Percentiles rank a stretch among this genome's conserved stretches.
phyloP scores from a whole-genome alignment of 1,284 basidiomycete species.

The Phylloporus sp. region DNA sequence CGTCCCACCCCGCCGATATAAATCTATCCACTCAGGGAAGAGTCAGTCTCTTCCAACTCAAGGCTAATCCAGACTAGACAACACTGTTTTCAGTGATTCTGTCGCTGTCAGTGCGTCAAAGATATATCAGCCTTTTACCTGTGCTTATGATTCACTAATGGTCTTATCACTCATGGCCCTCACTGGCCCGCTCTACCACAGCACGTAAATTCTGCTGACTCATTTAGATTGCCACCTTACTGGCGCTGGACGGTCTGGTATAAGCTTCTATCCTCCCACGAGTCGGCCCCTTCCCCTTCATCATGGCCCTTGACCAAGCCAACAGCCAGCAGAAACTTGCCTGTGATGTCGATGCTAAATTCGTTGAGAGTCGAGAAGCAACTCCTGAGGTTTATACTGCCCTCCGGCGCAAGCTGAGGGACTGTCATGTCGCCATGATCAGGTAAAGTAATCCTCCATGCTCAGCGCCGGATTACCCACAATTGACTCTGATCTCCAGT shows the following conservation, averaged over 20 bases:
- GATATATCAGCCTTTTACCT: too few relatives aligned
- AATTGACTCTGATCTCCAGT: constrained; percentile 11
- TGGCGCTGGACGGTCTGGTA: neutral
- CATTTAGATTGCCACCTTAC: neutral
- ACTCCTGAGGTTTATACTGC: constrained; percentile 3
- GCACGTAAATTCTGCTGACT: too few relatives aligned
- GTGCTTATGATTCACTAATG: too few relatives aligned
- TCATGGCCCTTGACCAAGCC: constrained; percentile 21
- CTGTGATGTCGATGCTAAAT: constrained; percentile 7
- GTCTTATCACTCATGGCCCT: too few relatives aligned
- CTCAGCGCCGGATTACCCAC: neutral
- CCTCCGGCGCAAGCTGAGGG: constrained; percentile 33
- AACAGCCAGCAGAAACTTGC: neutral
- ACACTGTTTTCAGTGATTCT: too few relatives aligned
- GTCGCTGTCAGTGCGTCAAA: too few relatives aligned
- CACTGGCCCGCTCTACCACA: too few relatives aligned
- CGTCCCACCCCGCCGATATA: too few relatives aligned
- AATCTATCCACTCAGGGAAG: too few relatives aligned
- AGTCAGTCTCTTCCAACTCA: too few relatives aligned
- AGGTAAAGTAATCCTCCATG: constrained; percentile 18
- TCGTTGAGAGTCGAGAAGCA: constrained; percentile 13
- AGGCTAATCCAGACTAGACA: too few relatives aligned
- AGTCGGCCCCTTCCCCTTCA: neutral
- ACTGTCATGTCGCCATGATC: constrained; percentile 40
- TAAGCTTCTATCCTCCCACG: neutral